Evolutionary conservation across 495 filamentous ascomycete species (phyloP).

Genomic region (Xylaria intraflava): DNA sequence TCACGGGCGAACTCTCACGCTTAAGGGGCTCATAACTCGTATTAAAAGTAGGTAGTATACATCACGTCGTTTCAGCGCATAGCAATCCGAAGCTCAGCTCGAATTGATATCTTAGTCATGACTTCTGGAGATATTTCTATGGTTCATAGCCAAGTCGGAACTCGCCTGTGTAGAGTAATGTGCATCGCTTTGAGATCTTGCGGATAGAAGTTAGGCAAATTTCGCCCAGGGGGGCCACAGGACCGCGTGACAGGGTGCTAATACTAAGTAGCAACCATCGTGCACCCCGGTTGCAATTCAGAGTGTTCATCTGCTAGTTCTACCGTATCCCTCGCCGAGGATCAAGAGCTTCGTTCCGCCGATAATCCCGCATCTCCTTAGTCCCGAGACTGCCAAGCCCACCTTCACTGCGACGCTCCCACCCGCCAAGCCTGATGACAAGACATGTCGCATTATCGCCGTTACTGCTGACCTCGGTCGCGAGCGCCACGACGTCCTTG

Average conservation of each 20-base stretch:
- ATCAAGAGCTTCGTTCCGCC: constrained; percentile 75
- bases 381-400: constrained; percentile 85
- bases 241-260: background rate
- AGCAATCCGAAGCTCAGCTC: too few relatives aligned
- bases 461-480: constrained; percentile 72
- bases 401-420: constrained; percentile 86
- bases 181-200: too few relatives aligned
- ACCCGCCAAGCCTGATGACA: constrained; percentile 84
- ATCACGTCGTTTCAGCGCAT: too few relatives aligned
- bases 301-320: background rate
- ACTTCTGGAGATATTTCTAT: too few relatives aligned
- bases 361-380: constrained; percentile 80
- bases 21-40: too few relatives aligned
- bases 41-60: too few relatives aligned
- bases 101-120: too few relatives aligned
- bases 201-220: background rate
- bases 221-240: background rate
- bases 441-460: constrained; percentile 96
- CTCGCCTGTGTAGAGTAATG: too few relatives aligned
- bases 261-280: too few relatives aligned
- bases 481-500: constrained; percentile 71
- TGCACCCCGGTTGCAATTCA: background rate
- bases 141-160: too few relatives aligned
- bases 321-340: constrained; percentile 59
- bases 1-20: too few relatives aligned